Evolutionary conservation across 176 grass and related monocot species (phyloP), one percentile per base, ranked within the genome.

Genomic region (Juncus inflexus): DNA sequence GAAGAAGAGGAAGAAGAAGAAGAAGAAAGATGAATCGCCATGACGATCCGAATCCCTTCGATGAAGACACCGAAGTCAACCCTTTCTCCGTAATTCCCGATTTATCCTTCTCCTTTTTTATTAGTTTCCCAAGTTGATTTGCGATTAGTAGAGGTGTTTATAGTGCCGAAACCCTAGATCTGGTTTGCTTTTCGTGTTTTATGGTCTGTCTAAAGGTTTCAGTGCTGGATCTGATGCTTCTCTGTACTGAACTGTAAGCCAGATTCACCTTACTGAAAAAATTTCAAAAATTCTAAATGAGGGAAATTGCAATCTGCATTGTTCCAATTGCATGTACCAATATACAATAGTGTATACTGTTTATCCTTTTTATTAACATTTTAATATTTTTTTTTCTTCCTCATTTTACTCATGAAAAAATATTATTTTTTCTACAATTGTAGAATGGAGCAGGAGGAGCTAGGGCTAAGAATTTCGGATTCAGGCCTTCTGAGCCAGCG

Each of bases 21-120:
- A 49, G 15, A 43, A 38, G 42, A 66, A 67, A 78, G 39, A 95
- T 95, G 90, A 73, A 72, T 11, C 77, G 40, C 67, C 77, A 86
- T 77, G 73, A 76, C 72, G 83, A 95, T 70, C 80, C 90, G 53
- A 95, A 90, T 52, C 90, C 90, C 66, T 95, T 90, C 74, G 86
- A 90, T 66, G 86, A 95, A 51, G 86, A 81, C 40, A 71, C 71
- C 76, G 83, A 83, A 54, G 86, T 83, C 12, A 84, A 70, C 53
- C 86, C 86, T 62, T 95, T 84, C 90, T 83, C 86, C 37, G 86
- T 90, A 58, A 71, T 40, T 37, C 60, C 60, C 78, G 19, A 28
- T 28, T 28, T 28, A 28, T 28, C 19, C 19, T 28, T 28, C 19
- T 28, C 19, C 19, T 28, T 28, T 28, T 28, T 28, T 28, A 28